phyloP scores from a whole-genome alignment of 352 stramenopile species.

The Phytopythium montanum region DNA sequence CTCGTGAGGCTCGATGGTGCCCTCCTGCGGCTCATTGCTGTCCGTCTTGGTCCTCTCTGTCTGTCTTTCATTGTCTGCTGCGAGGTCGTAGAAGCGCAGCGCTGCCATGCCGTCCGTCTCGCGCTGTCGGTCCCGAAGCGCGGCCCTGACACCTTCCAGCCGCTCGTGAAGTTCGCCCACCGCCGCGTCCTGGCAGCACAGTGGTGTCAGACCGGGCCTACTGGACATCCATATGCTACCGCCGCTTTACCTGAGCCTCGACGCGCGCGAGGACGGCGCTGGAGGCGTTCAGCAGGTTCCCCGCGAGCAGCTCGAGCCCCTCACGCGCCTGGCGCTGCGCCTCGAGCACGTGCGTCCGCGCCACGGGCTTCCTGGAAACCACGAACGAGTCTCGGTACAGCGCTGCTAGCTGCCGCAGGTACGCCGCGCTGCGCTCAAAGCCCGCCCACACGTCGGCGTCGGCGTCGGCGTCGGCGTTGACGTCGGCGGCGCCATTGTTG shows the following conservation, averaged over 20 bases:
- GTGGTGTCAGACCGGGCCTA: not conserved
- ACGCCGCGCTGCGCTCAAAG: slow-evolving; percentile 54
- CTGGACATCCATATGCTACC: no score
- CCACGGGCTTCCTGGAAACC: slow-evolving; percentile 18
- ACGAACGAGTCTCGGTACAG: slow-evolving; percentile 51
- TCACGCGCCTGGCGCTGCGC: slow-evolving; percentile 44
- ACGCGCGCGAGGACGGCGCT: slow-evolving; percentile 31
- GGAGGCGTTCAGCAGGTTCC: slow-evolving; percentile 49
- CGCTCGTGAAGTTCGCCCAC: slow-evolving; percentile 8
- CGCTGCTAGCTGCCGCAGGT: slow-evolving; percentile 40
- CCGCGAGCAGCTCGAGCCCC: slow-evolving; percentile 51
- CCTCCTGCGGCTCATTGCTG: not conserved
- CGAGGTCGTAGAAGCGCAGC: slow-evolving; percentile 12
- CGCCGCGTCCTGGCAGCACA: slow-evolving; percentile 15
- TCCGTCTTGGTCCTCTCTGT: not conserved
- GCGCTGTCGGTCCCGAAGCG: slow-evolving; percentile 15
- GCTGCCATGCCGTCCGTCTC: slow-evolving; percentile 10
- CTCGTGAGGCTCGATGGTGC: not conserved
- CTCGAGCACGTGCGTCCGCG: slow-evolving; percentile 35
- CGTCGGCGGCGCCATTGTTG: not conserved
- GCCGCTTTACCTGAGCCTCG: slow-evolving; percentile 28
- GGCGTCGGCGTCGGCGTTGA: slow-evolving; percentile 11
- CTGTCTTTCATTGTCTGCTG: not conserved
- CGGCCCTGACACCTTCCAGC: slow-evolving; percentile 11
- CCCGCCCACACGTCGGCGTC: slow-evolving; percentile 33